A percentile compares a stretch with the other conserved stretches of the same genome.
These are phyloP conservation scores for Theobroma cacao DNA, from an alignment of 345 rosid genomes.

Conservation along the genomic window DNA sequence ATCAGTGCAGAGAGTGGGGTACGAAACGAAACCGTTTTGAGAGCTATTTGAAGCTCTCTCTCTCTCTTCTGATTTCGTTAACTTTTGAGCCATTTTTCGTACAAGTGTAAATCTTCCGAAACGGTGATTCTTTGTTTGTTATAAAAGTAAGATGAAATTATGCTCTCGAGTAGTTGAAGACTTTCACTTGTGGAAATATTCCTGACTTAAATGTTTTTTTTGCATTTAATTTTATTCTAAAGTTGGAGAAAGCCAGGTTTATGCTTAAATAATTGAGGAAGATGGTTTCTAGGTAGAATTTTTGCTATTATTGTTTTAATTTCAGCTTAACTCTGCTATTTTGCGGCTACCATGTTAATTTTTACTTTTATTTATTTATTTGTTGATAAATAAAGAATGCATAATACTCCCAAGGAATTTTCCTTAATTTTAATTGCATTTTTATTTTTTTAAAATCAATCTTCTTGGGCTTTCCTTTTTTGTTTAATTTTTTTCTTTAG, in stretches of 20 bases:
- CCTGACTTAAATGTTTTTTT: not conserved
- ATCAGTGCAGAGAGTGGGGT: not conserved
- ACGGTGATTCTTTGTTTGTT: not conserved
- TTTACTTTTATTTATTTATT: not conserved
- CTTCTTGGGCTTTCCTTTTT: not conserved
- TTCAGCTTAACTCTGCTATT: not conserved
- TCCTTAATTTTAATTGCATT: not conserved
- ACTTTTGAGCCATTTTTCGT: not conserved
- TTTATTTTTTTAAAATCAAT: not conserved
- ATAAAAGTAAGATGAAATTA: not conserved
- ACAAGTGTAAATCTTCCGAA: not conserved
- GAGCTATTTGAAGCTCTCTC: not conserved
- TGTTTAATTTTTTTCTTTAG: not conserved
- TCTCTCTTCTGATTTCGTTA: not conserved
- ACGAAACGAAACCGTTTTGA: not conserved
- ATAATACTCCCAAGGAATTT: not conserved
- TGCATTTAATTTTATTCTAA: not conserved
- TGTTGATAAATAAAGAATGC: not conserved
- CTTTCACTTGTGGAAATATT: not conserved
- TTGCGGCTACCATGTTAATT: not conserved
- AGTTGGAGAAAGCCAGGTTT: not conserved
- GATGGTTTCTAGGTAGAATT: not conserved
- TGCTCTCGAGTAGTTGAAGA: not conserved
- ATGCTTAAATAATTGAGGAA: not conserved
- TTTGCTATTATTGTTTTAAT: not conserved